Conservation (phyloP, 768 basidiomycete species). For the Mycena filopes region DNA sequence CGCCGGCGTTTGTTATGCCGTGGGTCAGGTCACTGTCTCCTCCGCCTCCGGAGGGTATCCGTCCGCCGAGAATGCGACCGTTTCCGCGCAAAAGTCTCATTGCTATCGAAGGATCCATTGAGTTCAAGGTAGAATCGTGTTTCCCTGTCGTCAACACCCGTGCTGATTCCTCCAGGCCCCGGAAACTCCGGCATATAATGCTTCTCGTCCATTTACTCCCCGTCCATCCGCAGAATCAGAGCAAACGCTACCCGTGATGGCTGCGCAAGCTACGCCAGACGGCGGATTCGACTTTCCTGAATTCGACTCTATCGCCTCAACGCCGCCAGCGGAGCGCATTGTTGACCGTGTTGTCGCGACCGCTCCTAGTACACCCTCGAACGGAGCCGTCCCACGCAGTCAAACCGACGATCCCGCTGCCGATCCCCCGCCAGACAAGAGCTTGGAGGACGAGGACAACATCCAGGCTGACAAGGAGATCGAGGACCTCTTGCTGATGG, state of each 20-base stretch:
- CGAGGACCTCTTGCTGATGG: constrained; percentile 30
- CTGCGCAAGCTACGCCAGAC: not conserved
- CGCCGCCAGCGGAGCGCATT: not conserved
- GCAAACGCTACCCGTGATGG: not conserved
- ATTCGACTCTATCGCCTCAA: constrained; percentile 1
- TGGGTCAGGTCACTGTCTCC: constrained; percentile 26
- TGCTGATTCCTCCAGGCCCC: constrained; percentile 15
- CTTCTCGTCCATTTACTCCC: no score
- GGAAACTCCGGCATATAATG: not conserved
- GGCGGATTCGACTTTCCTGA: not conserved
- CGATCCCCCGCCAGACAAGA: not conserved
- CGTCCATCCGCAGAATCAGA: constrained; percentile 2
- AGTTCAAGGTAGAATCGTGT: constrained; percentile 17
- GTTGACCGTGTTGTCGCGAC: not conserved
- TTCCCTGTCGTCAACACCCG: not conserved
- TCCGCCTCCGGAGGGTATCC: constrained; percentile 30
- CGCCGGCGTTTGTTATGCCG: not conserved
- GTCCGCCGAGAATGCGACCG: constrained; percentile 31
- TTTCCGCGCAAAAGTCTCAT: constrained; percentile 24
- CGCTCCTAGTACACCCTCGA: not conserved
- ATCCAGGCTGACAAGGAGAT: constrained; percentile 28
- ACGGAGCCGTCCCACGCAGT: not conserved
- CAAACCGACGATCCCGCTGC: not conserved
- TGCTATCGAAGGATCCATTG: constrained; percentile 10
- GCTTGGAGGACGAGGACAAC: constrained; percentile 24